phyloP scores from a whole-genome alignment of 1,284 basidiomycete genomes.

The Marasmius fiardii region DNA sequence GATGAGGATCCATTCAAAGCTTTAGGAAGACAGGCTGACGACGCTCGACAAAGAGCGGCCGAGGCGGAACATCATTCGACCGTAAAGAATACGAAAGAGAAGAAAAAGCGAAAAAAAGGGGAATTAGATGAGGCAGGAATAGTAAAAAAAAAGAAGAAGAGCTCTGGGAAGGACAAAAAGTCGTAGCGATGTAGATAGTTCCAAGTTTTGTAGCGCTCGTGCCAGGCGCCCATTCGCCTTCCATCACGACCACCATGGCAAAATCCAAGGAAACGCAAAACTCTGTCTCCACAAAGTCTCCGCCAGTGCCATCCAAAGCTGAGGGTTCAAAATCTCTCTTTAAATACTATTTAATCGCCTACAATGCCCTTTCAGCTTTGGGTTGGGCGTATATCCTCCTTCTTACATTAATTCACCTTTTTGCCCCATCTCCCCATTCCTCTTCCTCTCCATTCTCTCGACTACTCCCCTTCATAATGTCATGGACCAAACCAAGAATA shows the following conservation, averaged over 20 bases:
- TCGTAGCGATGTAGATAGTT: not conserved
- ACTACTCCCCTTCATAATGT: constrained; percentile 33
- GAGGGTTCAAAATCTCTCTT: constrained; percentile 20
- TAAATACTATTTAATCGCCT: constrained; percentile 70
- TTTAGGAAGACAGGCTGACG: constrained; percentile 3
- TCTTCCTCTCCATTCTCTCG: constrained; percentile 32
- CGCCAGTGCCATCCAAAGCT: constrained; percentile 4
- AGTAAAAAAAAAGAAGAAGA: constrained; percentile 9
- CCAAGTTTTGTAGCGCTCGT: too few relatives aligned
- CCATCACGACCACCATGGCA: constrained; percentile 4
- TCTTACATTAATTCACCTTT: constrained; percentile 45
- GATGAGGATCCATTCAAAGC: constrained; percentile 10
- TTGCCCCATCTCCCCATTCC: constrained; percentile 32
- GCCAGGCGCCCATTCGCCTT: too few relatives aligned
- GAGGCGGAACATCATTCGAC: not conserved
- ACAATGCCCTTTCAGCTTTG: constrained; percentile 72
- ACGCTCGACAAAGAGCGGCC: constrained; percentile 2
- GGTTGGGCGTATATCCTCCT: constrained; percentile 76
- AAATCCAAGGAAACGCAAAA: constrained; percentile 5
- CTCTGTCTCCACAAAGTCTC: not conserved
- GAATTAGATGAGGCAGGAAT: not conserved
- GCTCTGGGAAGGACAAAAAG: not conserved
- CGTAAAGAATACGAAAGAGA: constrained; percentile 3
- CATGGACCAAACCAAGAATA: constrained; percentile 25
- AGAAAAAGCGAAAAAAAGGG: constrained; percentile 6